phyloP scores from a whole-genome alignment of 2,329 filamentous ascomycete species.

The Scytalidium lignicola region DNA sequence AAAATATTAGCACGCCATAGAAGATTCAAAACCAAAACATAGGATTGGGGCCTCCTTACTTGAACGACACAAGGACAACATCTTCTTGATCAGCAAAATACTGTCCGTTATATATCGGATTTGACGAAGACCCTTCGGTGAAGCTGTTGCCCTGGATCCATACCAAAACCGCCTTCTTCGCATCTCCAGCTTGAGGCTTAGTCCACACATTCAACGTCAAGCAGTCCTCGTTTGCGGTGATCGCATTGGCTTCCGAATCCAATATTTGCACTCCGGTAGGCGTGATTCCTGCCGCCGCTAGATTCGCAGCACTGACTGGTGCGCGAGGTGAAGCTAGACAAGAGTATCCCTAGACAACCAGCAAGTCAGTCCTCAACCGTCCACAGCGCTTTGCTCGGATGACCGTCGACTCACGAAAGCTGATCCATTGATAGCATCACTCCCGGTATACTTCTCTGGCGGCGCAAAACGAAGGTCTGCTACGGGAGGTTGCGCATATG shows the following conservation, averaged over 20 bases:
- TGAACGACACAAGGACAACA: constrained; percentile 41
- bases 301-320: constrained; percentile 12
- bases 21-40: background rate
- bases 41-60: constrained; percentile 29
- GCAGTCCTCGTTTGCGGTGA: constrained; percentile 30
- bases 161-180: constrained; percentile 36
- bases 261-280: constrained; percentile 1
- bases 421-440: constrained; percentile 15
- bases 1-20: background rate
- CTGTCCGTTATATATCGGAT: constrained; percentile 36
- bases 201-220: constrained; percentile 35
- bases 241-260: constrained; percentile 5
- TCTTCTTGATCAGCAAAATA: constrained; percentile 38
- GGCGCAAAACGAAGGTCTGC: constrained; percentile 34
- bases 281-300: constrained; percentile 15
- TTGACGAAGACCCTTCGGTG: constrained; percentile 32
- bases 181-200: constrained; percentile 24
- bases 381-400: no score
- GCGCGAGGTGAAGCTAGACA: constrained; percentile 10
- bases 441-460: constrained; percentile 20
- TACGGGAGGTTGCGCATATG: constrained; percentile 34
- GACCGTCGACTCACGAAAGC: constrained; percentile 19
- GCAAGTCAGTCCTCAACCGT: constrained; percentile 7
- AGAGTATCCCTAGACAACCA: constrained; percentile 13
- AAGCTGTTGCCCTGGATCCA: constrained; percentile 41